Conservation (phyloP, 2,329 filamentous ascomycete species). For the Diplodia scrobiculata region DNA sequence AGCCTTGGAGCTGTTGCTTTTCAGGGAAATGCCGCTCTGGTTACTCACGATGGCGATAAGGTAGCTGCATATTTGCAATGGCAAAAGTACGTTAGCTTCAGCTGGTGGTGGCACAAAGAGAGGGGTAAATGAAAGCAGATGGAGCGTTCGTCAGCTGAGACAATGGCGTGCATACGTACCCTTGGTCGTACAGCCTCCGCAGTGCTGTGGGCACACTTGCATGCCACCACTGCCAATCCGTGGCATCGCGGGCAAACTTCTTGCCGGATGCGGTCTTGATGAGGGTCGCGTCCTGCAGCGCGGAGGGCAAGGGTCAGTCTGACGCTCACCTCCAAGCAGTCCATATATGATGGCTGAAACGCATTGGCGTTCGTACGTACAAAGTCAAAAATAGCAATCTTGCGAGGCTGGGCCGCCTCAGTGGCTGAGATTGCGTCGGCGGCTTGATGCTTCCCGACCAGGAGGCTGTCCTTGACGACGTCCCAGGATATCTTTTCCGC, state of each 20-base stretch:
- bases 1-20: conserved; percentile 70
- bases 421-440: conserved; percentile 31
- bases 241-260: conserved; percentile 67
- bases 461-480: conserved; percentile 66
- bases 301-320: conserved; percentile 20
- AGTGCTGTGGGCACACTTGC: conserved; percentile 67
- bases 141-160: conserved; percentile 29
- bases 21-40: conserved; percentile 78
- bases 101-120: conserved; percentile 21
- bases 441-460: conserved; percentile 72
- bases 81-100: conserved; percentile 25
- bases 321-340: conserved; percentile 7
- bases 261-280: conserved; percentile 80
- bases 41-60: conserved; percentile 82
- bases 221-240: conserved; percentile 97
- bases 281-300: conserved; percentile 76
- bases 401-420: conserved; percentile 32
- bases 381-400: conserved; percentile 47
- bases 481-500: conserved; percentile 74
- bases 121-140: conserved; percentile 27
- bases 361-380: conserved; percentile 34
- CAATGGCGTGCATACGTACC: conserved; percentile 49
- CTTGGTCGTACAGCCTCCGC: conserved; percentile 68
- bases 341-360: conserved; percentile 27
- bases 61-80: conserved; percentile 56